A percentile compares a stretch with the other conserved stretches of the same genome.
Conservation (phyloP, 139 green algal genomes). For the Pleodorina starrii region DNA sequence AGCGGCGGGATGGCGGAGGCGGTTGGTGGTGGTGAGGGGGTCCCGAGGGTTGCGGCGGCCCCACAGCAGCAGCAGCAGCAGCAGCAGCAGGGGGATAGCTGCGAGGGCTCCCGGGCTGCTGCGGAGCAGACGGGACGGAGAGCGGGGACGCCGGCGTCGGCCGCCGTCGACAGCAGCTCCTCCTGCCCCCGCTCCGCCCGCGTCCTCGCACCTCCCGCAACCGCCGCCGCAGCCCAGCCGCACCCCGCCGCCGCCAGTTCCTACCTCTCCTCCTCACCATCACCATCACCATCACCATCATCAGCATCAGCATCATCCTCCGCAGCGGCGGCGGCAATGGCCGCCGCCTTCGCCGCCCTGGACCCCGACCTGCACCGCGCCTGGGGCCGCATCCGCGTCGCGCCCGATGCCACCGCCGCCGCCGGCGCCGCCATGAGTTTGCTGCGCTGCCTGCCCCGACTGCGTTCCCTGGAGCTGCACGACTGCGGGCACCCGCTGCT, state of each 20-base stretch:
- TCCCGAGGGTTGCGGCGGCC: no score
- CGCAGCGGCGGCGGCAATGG: no score
- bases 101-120: not conserved
- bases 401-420: not conserved
- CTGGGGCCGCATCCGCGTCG: conserved; percentile 17
- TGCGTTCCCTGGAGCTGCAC: conserved; percentile 15
- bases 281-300: no score
- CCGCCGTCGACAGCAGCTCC: not conserved
- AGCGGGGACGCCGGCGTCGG: no score
- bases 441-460: not conserved
- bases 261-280: no score
- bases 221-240: not conserved
- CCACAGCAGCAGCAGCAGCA: no score
- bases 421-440: conserved; percentile 17
- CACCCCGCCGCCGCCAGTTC: not conserved
- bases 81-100: not conserved
- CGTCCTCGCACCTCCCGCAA: no score
- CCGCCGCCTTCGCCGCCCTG: not conserved
- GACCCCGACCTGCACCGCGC: conserved; percentile 38
- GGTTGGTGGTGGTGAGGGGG: not conserved
- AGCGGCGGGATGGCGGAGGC: not conserved
- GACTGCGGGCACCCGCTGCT: conserved; percentile 7
- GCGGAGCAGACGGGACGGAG: not conserved
- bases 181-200: not conserved
- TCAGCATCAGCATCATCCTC: no score